These are phyloP conservation scores for Globisporangium takayamanum DNA, from an alignment of 352 stramenopile genomes.

Conservation along the genomic window DNA sequence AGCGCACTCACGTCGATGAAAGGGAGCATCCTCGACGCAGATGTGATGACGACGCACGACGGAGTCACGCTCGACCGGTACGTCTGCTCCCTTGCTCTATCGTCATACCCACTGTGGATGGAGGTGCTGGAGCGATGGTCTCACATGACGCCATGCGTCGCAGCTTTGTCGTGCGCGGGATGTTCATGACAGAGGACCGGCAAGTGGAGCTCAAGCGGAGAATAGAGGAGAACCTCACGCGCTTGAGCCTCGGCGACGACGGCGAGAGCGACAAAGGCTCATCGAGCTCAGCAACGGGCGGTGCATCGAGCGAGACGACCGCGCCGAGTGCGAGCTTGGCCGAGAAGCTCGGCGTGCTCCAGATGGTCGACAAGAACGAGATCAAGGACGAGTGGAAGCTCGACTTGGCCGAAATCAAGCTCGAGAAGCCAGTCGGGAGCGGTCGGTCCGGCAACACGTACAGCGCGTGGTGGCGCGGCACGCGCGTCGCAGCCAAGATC, in stretches of 20 bases:
- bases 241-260: conserved; percentile 50
- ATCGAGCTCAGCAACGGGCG: not conserved
- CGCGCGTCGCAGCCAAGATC: conserved; percentile 71
- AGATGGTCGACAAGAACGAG: conserved; percentile 84
- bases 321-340: conserved; percentile 37
- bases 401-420: conserved; percentile 60
- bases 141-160: not conserved
- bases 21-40: conserved; percentile 79
- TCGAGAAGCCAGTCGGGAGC: conserved; percentile 61
- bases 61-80: conserved; percentile 64
- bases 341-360: conserved; percentile 62
- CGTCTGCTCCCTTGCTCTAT: not conserved
- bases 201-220: conserved; percentile 58
- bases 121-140: not conserved
- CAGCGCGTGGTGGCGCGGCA: conserved; percentile 73
- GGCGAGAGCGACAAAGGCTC: conserved; percentile 12
- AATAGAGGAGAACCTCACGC: conserved; percentile 70
- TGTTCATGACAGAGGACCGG: conserved; percentile 77
- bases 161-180: conserved; percentile 76
- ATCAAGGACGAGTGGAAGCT: conserved; percentile 82
- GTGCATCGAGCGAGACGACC: not conserved
- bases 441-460: conserved; percentile 78
- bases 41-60: conserved; percentile 83
- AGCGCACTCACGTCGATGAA: conserved; percentile 77
- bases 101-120: not conserved